Percentiles rank a stretch among this genome's conserved stretches.
These are phyloP conservation scores for Arachnomyces sp. DNA, from an alignment of 2,329 filamentous ascomycete genomes.

Conservation along the genomic window DNA sequence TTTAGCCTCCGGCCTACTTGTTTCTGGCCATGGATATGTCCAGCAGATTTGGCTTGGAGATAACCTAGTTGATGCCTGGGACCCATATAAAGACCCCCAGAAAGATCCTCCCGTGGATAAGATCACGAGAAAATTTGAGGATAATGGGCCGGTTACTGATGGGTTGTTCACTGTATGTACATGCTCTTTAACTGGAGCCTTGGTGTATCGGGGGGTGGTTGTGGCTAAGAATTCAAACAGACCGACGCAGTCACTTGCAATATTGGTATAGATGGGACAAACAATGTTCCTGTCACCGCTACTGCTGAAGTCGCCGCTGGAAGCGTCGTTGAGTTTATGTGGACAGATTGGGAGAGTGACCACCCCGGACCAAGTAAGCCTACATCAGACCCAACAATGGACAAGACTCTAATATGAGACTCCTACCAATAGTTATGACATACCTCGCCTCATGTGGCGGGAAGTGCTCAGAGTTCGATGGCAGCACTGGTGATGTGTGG, in stretches of 20 bases:
- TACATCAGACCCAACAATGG: too few relatives aligned
- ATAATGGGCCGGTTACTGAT: constrained; percentile 23
- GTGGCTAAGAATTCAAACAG: constrained; percentile 5
- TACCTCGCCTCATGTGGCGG: constrained; percentile 30
- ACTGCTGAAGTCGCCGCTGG: constrained; percentile 11
- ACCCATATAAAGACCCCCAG: constrained; percentile 22
- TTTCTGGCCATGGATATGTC: constrained; percentile 14
- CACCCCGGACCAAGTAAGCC: constrained; percentile 8
- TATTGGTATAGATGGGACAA: constrained; percentile 11
- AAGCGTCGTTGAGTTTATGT: constrained; percentile 5
- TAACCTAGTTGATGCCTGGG: constrained; percentile 20
- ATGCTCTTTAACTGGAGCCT: too few relatives aligned
- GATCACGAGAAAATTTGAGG: constrained; percentile 19
- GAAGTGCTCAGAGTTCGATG: constrained; percentile 26
- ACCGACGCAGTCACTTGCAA: constrained; percentile 21
- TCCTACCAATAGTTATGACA: constrained; percentile 15
- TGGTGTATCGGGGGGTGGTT: too few relatives aligned
- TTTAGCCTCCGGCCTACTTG: too few relatives aligned
- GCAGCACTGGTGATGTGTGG: constrained; percentile 27
- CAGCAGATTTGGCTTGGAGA: constrained; percentile 16
- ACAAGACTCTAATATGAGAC: too few relatives aligned
- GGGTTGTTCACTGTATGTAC: constrained; percentile 14
- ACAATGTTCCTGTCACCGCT: constrained; percentile 15
- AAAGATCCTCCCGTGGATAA: constrained; percentile 17
- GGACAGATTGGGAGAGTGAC: constrained; percentile 10